Conservation (phyloP, 108 stramenopile genomes). For the Parietichytrium sp. region DNA sequence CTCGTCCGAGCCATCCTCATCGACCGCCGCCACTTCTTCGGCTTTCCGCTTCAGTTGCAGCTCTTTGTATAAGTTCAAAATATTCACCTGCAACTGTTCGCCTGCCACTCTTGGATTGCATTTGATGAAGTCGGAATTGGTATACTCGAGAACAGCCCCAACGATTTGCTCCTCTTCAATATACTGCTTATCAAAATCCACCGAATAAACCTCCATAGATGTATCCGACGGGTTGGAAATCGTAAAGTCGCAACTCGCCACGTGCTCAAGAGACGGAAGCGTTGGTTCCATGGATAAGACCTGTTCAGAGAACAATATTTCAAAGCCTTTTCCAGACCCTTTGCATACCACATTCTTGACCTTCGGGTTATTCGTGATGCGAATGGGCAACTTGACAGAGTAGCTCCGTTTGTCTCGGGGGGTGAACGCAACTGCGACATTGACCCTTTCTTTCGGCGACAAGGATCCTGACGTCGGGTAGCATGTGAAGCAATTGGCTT, state of each 20-base stretch:
- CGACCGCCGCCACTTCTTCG: not conserved
- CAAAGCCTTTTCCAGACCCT: conserved; percentile 49
- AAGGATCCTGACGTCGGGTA: conserved; percentile 52
- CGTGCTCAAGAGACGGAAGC: conserved; percentile 48
- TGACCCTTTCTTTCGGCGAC: conserved; percentile 41
- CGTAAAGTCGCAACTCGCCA: conserved; percentile 36
- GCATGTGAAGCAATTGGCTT: conserved; percentile 36
- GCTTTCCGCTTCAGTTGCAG: not conserved
- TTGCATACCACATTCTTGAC: conserved; percentile 38
- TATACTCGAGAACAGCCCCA: not conserved
- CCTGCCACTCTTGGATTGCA: not conserved
- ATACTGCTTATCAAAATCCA: conserved; percentile 65
- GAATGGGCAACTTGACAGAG: conserved; percentile 51
- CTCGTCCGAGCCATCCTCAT: not conserved
- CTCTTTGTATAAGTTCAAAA: not conserved
- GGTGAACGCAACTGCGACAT: conserved; percentile 60
- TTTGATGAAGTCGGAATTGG: not conserved
- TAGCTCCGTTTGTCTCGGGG: conserved; percentile 53
- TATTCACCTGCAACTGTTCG: conserved; percentile 1
- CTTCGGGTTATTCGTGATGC: conserved; percentile 45
- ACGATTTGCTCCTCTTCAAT: conserved; percentile 56
- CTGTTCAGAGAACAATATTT: conserved; percentile 49
- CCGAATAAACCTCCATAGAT: conserved; percentile 63
- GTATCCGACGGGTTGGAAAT: conserved; percentile 48
- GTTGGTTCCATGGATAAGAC: conserved; percentile 55